A percentile compares a stretch with the other conserved stretches of the same genome.
These are phyloP conservation scores for Monosporascus sp. DNA, from an alignment of 2,329 filamentous ascomycete species.

Conservation along the genomic window DNA sequence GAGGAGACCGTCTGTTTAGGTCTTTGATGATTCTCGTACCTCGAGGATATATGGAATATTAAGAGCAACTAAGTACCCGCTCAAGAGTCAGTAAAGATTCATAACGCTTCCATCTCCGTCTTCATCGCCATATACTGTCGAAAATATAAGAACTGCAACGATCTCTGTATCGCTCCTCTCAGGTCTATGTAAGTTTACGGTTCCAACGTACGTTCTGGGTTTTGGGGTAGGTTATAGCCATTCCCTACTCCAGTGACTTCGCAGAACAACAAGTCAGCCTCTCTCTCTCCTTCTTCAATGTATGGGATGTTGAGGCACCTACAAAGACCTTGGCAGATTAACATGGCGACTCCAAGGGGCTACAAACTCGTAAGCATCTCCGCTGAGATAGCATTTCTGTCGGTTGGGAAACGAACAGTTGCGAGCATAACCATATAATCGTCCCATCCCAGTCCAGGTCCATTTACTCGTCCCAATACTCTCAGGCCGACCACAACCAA, in stretches of 20 bases:
- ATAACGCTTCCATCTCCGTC: too few species aligned
- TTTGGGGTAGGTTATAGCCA: constrained; percentile 8
- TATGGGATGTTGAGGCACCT: background rate
- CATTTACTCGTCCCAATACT: constrained; percentile 22
- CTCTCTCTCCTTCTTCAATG: background rate
- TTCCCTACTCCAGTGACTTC: constrained; percentile 11
- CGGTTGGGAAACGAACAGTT: constrained; percentile 7
- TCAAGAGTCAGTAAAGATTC: background rate
- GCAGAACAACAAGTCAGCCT: background rate
- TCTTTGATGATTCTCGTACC: constrained; percentile 1
- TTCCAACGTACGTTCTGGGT: constrained; percentile 9
- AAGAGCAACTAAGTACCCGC: constrained; percentile 1
- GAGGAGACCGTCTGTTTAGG: too few species aligned
- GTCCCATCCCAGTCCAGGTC: constrained; percentile 29
- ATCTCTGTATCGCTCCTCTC: too few species aligned
- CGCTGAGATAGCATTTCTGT: background rate
- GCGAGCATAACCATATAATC: constrained; percentile 26
- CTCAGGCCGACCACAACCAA: constrained; percentile 22
- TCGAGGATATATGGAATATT: constrained; percentile 14
- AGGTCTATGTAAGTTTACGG: too few species aligned
- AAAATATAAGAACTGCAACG: too few species aligned
- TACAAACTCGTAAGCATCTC: constrained; percentile 2
- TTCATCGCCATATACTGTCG: too few species aligned
- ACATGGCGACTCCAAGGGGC: constrained; percentile 13
- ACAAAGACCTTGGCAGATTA: constrained; percentile 13